These are phyloP conservation scores for Talaromyces rugulosus DNA, from an alignment of 2,329 filamentous ascomycete species.

Conservation along the genomic window DNA sequence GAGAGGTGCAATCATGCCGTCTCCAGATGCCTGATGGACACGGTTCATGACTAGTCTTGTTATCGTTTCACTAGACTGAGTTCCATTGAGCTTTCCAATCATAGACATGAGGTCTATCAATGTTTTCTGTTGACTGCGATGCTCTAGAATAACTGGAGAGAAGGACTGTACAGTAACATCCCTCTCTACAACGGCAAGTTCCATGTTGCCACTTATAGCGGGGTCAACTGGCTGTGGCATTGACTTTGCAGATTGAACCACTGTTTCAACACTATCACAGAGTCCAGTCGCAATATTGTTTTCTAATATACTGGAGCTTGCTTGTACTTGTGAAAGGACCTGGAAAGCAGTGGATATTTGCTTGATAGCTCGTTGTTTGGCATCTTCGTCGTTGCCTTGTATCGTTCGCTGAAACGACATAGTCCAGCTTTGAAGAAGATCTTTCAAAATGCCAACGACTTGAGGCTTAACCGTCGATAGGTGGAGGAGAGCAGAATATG, in stretches of 20 bases:
- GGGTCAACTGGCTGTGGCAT: slow-evolving; percentile 25
- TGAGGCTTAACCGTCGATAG: slow-evolving; percentile 60
- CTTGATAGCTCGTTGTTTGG: slow-evolving; percentile 66
- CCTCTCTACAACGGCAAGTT: slow-evolving; percentile 24
- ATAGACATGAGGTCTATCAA: slow-evolving; percentile 59
- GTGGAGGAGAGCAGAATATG: slow-evolving; percentile 49
- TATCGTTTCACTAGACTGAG: slow-evolving; percentile 46
- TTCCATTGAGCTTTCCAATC: slow-evolving; percentile 52
- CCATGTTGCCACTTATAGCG: slow-evolving; percentile 18
- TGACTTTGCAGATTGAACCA: slow-evolving; percentile 36
- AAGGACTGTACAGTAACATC: slow-evolving; percentile 42
- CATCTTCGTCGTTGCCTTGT: slow-evolving; percentile 76
- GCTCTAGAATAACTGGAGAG: slow-evolving; percentile 57
- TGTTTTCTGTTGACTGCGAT: slow-evolving; percentile 64
- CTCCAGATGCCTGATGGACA: slow-evolving; percentile 54
- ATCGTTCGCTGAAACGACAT: slow-evolving; percentile 75
- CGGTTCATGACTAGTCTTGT: slow-evolving; percentile 63
- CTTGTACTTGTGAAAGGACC: slow-evolving; percentile 59
- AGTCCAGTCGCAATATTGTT: slow-evolving; percentile 65
- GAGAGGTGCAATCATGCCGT: slow-evolving; percentile 64
- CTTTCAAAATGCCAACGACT: slow-evolving; percentile 62
- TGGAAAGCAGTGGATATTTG: slow-evolving; percentile 73
- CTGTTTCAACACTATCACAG: slow-evolving; percentile 64
- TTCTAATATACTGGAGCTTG: slow-evolving; percentile 63
- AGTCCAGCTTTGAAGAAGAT: slow-evolving; percentile 74